A percentile compares a stretch with the other conserved stretches of the same genome.
Conservation (phyloP, 768 basidiomycete species). For the Collybia nuda region DNA sequence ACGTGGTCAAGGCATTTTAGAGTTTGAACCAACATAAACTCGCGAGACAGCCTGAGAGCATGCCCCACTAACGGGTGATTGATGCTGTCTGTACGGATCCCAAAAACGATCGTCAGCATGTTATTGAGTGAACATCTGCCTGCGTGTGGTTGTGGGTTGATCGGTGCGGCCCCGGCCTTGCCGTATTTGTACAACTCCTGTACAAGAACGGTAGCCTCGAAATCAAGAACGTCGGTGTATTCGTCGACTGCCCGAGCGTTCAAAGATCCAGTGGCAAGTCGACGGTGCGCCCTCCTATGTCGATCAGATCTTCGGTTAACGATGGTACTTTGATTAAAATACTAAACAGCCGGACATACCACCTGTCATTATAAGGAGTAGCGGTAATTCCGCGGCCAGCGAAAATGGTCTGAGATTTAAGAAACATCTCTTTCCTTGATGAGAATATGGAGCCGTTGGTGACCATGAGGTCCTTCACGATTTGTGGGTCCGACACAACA, state of each 20-base stretch:
- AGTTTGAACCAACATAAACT: slow-evolving; percentile 39
- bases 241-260: slow-evolving; percentile 30
- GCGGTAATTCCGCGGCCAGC: slow-evolving; percentile 42
- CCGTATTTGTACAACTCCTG: slow-evolving; percentile 32
- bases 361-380: slow-evolving; percentile 41
- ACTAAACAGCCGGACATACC: slow-evolving; percentile 19
- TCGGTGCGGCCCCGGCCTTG: slow-evolving; percentile 26
- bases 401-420: slow-evolving; percentile 45
- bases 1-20: not conserved
- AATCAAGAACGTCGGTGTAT: slow-evolving; percentile 28
- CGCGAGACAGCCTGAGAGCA: slow-evolving; percentile 36
- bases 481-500: slow-evolving; percentile 40
- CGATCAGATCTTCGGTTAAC: not conserved
- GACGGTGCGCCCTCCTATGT: slow-evolving; percentile 40
- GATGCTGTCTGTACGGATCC: slow-evolving; percentile 37
- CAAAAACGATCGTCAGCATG: slow-evolving; percentile 44
- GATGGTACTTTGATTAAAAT: no score
- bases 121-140: slow-evolving; percentile 43
- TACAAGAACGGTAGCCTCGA: slow-evolving; percentile 38
- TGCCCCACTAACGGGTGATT: slow-evolving; percentile 34
- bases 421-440: slow-evolving; percentile 43
- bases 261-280: slow-evolving; percentile 33
- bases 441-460: slow-evolving; percentile 46
- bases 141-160: slow-evolving; percentile 38
- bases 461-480: slow-evolving; percentile 44